phyloP scores from a whole-genome alignment of 495 filamentous ascomycete genomes.

The Tuber indicum region DNA sequence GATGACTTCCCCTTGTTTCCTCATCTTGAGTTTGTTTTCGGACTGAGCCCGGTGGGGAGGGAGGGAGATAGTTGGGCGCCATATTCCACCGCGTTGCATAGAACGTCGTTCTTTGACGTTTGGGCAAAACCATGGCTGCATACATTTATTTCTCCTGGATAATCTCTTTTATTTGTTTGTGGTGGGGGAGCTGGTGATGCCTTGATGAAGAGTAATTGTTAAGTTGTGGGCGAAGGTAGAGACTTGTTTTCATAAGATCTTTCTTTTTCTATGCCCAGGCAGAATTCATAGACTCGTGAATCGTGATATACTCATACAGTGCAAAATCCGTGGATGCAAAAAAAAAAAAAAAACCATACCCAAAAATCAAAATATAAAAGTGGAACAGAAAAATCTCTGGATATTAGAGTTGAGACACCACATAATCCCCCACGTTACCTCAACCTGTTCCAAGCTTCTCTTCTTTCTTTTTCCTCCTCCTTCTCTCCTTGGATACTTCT shows the following conservation, averaged over 20 bases:
- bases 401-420: not conserved
- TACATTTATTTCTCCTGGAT: conserved; percentile 12
- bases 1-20: not conserved
- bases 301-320: not conserved
- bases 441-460: conserved; percentile 26
- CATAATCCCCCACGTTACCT: not conserved
- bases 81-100: conserved; percentile 40
- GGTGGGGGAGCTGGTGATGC: not conserved
- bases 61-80: conserved; percentile 13
- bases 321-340: not conserved
- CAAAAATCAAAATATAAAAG: not conserved
- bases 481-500: conserved; percentile 27
- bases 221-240: not conserved
- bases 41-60: conserved; percentile 24
- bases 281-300: not conserved
- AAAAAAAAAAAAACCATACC: conserved; percentile 2
- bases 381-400: not conserved
- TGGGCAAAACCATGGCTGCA: conserved; percentile 39
- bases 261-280: not conserved
- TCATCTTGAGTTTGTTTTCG: conserved; percentile 27
- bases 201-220: not conserved
- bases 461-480: conserved; percentile 30
- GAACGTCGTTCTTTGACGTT: conserved; percentile 34
- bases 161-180: not conserved
- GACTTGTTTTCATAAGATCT: not conserved